Evolutionary conservation across 176 grass and related monocot genomes (phyloP).

Genomic region (Metroxylon sagu): DNA sequence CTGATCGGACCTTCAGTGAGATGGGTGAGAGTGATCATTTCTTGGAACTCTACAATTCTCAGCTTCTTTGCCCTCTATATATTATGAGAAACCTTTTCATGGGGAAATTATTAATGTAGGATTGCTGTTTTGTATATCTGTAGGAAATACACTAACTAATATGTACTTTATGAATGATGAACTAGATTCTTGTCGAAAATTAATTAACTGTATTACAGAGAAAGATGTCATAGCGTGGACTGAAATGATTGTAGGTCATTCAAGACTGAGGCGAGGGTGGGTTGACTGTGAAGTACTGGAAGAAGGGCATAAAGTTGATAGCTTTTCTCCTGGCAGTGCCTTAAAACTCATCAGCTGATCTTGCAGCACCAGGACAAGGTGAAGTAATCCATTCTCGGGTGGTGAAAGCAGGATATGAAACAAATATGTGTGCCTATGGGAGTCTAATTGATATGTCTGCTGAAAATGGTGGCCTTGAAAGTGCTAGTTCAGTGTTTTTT

Average conservation of each 20-base stretch:
- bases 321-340: slow-evolving; percentile 79
- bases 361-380: slow-evolving; percentile 61
- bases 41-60: slow-evolving; percentile 66
- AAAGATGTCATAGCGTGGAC: slow-evolving; percentile 94
- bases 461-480: slow-evolving; percentile 53
- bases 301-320: slow-evolving; percentile 64
- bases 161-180: slow-evolving; percentile 85
- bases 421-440: slow-evolving; percentile 63
- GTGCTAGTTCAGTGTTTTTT: slow-evolving; percentile 44
- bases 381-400: slow-evolving; percentile 72
- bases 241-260: slow-evolving; percentile 80
- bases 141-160: slow-evolving; percentile 72
- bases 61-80: slow-evolving; percentile 46
- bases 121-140: slow-evolving; percentile 45
- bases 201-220: slow-evolving; percentile 37
- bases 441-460: slow-evolving; percentile 85
- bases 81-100: slow-evolving; percentile 59
- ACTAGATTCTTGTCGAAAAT: slow-evolving; percentile 25
- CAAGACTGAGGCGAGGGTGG: slow-evolving; percentile 55
- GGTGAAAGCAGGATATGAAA: slow-evolving; percentile 49
- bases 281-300: slow-evolving; percentile 52
- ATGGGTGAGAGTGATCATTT: slow-evolving; percentile 48
- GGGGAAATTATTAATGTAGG: slow-evolving; percentile 40
- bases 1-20: slow-evolving; percentile 52
- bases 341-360: slow-evolving; percentile 50